A percentile compares a stretch with the other conserved stretches of the same genome.
phyloP scores from a whole-genome alignment of 1,139 yeast species.

The Saccharomyces hybrid region DNA sequence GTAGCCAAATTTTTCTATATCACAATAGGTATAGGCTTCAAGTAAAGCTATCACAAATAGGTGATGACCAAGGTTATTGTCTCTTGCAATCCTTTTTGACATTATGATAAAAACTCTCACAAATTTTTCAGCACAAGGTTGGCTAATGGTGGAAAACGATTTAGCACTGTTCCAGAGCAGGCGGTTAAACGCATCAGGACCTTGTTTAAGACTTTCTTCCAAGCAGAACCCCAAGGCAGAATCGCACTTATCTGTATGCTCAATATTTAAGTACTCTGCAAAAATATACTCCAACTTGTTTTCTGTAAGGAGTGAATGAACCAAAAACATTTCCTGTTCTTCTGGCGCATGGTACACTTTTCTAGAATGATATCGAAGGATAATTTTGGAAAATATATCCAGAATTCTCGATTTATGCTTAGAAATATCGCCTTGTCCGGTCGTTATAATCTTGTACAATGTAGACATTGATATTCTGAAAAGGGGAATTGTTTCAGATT shows the following conservation, averaged over 20 bases:
- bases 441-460: background rate
- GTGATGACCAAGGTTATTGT: conserved; percentile 15
- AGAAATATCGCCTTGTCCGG: background rate
- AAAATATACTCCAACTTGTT: background rate
- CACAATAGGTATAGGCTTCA: conserved; percentile 17
- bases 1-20: background rate
- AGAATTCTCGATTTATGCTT: background rate
- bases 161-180: background rate
- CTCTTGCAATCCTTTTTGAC: conserved; percentile 18
- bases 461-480: background rate
- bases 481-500: background rate
- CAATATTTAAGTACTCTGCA: background rate
- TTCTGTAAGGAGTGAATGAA: background rate
- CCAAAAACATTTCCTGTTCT: background rate
- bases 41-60: conserved; percentile 28
- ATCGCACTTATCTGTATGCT: background rate
- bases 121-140: conserved; percentile 8
- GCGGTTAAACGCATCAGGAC: conserved; percentile 16
- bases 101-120: conserved; percentile 20
- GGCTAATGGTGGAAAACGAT: background rate
- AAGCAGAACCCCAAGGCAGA: background rate
- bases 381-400: conserved; percentile 9
- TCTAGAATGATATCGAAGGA: background rate
- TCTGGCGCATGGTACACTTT: background rate
- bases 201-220: conserved; percentile 5